phyloP scores from a whole-genome alignment of 306 rosid species.

The Rosa rugosa region DNA sequence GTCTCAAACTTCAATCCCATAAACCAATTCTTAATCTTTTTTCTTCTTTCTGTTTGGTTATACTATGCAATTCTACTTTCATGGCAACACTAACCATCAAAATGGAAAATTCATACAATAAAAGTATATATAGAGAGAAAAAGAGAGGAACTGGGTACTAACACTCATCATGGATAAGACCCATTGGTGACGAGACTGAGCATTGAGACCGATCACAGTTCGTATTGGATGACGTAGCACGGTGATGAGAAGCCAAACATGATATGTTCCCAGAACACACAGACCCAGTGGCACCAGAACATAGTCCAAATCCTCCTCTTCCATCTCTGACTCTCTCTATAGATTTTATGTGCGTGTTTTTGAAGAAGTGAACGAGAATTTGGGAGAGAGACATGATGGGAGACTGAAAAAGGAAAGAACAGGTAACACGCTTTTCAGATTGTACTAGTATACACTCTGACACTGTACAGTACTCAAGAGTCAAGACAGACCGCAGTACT shows the following conservation, averaged over 20 bases:
- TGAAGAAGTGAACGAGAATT: neutral
- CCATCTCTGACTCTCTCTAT: constrained; percentile 35
- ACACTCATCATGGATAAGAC: constrained; percentile 69
- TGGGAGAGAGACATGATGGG: neutral
- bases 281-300: constrained; percentile 71
- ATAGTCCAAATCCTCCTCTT: constrained; percentile 45
- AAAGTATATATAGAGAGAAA: neutral
- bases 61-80: neutral
- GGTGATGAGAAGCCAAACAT: constrained; percentile 55
- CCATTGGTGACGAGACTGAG: constrained; percentile 79
- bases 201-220: constrained; percentile 79
- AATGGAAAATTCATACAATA: neutral
- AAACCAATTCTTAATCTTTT: neutral
- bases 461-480: neutral
- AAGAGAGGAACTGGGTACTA: constrained; percentile 36
- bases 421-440: neutral
- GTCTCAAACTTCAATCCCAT: neutral
- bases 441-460: neutral
- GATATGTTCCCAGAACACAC: constrained; percentile 49
- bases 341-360: neutral
- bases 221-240: constrained; percentile 44
- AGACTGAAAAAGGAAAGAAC: neutral
- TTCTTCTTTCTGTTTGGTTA: neutral
- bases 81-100: neutral
- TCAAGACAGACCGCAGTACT: too few relatives aligned